Evolutionary conservation across 2,329 filamentous ascomycete genomes (phyloP).

Genomic region (Arachnopeziza araneosa): DNA sequence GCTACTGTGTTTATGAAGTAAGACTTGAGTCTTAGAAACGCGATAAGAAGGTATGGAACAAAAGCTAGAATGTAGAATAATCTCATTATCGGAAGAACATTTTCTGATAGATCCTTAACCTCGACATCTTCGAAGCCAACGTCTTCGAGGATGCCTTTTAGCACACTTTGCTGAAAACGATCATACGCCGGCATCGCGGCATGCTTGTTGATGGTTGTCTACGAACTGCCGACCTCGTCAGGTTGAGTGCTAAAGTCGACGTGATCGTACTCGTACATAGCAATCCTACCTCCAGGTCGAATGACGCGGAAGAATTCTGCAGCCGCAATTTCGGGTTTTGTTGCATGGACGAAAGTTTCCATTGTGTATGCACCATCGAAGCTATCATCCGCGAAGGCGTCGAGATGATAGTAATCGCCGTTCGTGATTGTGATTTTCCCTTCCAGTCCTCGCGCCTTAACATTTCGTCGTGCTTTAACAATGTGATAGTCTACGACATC

Average conservation of each 20-base stretch:
- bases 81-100: conserved; percentile 43
- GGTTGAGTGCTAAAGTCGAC: conserved; percentile 21
- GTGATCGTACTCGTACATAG: conserved; percentile 44
- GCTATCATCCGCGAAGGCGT: conserved; percentile 32
- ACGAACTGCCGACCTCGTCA: conserved; percentile 29
- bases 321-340: conserved; percentile 39
- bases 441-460: conserved; percentile 31
- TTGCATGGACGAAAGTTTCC: conserved; percentile 51
- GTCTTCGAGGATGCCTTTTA: conserved; percentile 35
- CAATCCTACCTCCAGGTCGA: conserved; percentile 41
- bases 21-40: conserved; percentile 38
- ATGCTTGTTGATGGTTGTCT: conserved; percentile 37
- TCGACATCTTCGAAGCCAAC: conserved; percentile 34
- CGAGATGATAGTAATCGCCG: conserved; percentile 48
- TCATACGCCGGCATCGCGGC: conserved; percentile 42
- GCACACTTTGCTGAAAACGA: conserved; percentile 34
- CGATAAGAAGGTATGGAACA: conserved; percentile 42
- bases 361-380: conserved; percentile 51
- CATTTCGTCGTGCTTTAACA: conserved; percentile 37
- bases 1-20: conserved; percentile 46
- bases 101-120: conserved; percentile 39
- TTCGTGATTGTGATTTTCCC: conserved; percentile 35
- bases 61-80: conserved; percentile 42
- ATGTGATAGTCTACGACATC: conserved; percentile 46
- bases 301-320: conserved; percentile 43